These are phyloP conservation scores for Arthroderma sp. DNA, from an alignment of 2,329 filamentous ascomycete genomes.

Conservation along the genomic window DNA sequence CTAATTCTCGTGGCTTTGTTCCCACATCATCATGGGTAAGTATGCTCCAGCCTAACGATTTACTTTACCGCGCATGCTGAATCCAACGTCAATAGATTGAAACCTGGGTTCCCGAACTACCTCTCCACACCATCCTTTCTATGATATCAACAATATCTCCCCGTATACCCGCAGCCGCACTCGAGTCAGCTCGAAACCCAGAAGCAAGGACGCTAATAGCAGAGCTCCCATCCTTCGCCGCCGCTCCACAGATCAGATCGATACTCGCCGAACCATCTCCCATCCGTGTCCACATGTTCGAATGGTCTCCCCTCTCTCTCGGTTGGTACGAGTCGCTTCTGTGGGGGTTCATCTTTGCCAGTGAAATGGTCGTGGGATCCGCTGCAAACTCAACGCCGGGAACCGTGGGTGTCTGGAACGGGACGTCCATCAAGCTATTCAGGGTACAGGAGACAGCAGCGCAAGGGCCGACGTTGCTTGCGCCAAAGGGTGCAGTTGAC, in stretches of 20 bases:
- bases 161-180: slow-evolving; percentile 39
- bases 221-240: slow-evolving; percentile 33
- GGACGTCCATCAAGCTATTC: slow-evolving; percentile 78
- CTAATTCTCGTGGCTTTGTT: slow-evolving; percentile 50
- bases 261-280: slow-evolving; percentile 58
- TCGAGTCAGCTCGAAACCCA: slow-evolving; percentile 28
- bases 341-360: slow-evolving; percentile 85
- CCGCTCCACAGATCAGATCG: slow-evolving; percentile 50
- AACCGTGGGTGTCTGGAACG: slow-evolving; percentile 87
- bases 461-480: slow-evolving; percentile 66
- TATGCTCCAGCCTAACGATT: slow-evolving; percentile 4
- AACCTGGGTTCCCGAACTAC: slow-evolving; percentile 81
- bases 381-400: slow-evolving; percentile 50
- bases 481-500: slow-evolving; percentile 81
- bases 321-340: slow-evolving; percentile 94
- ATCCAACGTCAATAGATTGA: slow-evolving; percentile 51
- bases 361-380: slow-evolving; percentile 59
- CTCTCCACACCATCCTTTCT: slow-evolving; percentile 73
- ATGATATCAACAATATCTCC: slow-evolving; percentile 53
- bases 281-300: slow-evolving; percentile 74
- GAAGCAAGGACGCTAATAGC: slow-evolving; percentile 33
- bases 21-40: slow-evolving; percentile 64
- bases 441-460: slow-evolving; percentile 74
- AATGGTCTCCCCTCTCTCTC: slow-evolving; percentile 80
- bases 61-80: not conserved